Conservation (phyloP, 805 yeast species). For the Cyberlindnera saturnus region DNA sequence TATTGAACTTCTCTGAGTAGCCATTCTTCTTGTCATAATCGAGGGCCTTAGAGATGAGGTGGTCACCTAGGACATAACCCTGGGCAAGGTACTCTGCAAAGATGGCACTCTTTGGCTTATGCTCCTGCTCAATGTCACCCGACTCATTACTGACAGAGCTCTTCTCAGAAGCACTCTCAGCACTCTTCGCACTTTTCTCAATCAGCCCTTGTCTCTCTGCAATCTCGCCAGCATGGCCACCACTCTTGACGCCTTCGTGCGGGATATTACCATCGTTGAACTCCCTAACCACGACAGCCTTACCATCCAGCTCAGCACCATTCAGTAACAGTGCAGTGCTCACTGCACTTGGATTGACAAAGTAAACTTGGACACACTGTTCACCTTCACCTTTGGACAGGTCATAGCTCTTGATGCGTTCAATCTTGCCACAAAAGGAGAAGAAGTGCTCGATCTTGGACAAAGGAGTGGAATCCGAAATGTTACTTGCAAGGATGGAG, state of each 20-base stretch:
- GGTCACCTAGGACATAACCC: constrained; percentile 67
- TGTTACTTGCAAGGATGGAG: constrained; percentile 45
- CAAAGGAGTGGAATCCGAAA: constrained; percentile 43
- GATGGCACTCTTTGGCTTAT: constrained; percentile 69
- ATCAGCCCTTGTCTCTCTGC: constrained; percentile 4
- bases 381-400: constrained; percentile 7
- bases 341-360: constrained; percentile 54
- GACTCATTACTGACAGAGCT: constrained; percentile 1
- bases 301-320: constrained; percentile 68
- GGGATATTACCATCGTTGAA: constrained; percentile 20
- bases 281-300: constrained; percentile 40
- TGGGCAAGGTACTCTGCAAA: constrained; percentile 69
- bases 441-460: constrained; percentile 60
- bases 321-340: constrained; percentile 64
- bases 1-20: constrained; percentile 46
- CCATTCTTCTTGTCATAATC: constrained; percentile 64
- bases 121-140: constrained; percentile 60
- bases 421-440: constrained; percentile 63
- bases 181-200: constrained; percentile 8
- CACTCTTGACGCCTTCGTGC: constrained; percentile 17
- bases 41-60: constrained; percentile 52
- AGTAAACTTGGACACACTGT: constrained; percentile 37
- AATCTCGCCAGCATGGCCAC: constrained; percentile 4
- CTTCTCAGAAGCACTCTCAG: constrained; percentile 2
- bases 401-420: constrained; percentile 17